These are phyloP conservation scores for Psidium guajava DNA, from an alignment of 345 rosid species.

Conservation along the genomic window DNA sequence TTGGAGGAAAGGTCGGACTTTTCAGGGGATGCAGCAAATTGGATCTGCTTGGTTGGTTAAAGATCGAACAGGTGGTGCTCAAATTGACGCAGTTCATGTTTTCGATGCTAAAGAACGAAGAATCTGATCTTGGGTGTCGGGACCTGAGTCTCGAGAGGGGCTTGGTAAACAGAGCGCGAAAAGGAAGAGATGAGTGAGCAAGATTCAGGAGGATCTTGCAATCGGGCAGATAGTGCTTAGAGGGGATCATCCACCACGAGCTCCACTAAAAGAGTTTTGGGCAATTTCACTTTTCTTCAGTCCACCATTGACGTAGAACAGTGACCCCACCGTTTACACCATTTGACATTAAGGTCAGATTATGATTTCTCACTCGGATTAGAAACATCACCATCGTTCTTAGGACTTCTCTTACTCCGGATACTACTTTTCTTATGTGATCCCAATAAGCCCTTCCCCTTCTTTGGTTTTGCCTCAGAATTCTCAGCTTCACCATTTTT, in stretches of 20 bases:
- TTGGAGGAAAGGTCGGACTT: background rate
- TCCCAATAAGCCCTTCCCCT: too few relatives aligned
- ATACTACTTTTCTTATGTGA: too few relatives aligned
- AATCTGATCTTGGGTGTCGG: background rate
- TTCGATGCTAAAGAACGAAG: background rate
- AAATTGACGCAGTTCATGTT: slow-evolving; percentile 46
- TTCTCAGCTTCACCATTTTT: too few relatives aligned
- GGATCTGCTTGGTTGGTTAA: background rate
- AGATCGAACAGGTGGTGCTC: slow-evolving; percentile 10
- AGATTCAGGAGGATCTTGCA: background rate
- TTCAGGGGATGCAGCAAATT: background rate
- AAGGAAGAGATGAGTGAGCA: background rate
- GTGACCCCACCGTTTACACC: too few relatives aligned
- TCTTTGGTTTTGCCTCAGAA: too few relatives aligned
- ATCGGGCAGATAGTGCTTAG: background rate
- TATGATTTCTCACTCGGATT: too few relatives aligned
- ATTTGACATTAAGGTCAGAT: too few relatives aligned
- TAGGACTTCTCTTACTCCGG: too few relatives aligned
- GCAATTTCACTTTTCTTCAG: slow-evolving; percentile 12
- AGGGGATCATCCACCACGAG: background rate
- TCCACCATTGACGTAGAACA: slow-evolving; percentile 11
- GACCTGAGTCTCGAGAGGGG: background rate
- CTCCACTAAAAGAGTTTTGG: slow-evolving; percentile 21
- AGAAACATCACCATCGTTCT: too few relatives aligned
- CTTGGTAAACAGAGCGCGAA: background rate